phyloP scores from a whole-genome alignment of 306 rosid genomes.

The Cucumis hystrix region DNA sequence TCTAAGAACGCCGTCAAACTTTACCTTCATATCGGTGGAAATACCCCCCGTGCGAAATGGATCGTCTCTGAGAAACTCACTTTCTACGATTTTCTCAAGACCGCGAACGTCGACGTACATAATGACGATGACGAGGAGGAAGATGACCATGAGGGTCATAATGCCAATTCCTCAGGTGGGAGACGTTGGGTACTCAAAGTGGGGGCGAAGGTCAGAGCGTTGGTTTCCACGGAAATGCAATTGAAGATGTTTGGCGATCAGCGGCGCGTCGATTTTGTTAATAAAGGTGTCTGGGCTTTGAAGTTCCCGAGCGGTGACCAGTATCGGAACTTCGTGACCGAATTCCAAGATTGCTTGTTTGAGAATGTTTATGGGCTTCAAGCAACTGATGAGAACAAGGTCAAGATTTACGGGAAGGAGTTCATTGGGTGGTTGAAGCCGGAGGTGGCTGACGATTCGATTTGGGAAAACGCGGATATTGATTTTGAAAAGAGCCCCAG shows the following conservation, averaged over 20 bases:
- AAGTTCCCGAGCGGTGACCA: constrained; percentile 54
- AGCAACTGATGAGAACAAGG: constrained; percentile 66
- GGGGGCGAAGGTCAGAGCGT: constrained; percentile 51
- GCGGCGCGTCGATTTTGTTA: constrained; percentile 72
- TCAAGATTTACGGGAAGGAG: constrained; percentile 74
- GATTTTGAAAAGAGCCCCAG: constrained; percentile 17
- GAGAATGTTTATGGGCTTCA: constrained; percentile 55
- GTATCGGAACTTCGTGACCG: constrained; percentile 52
- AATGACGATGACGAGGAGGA: constrained; percentile 18
- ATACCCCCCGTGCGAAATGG: constrained; percentile 81
- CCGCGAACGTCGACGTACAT: constrained; percentile 14
- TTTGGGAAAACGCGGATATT: constrained; percentile 69
- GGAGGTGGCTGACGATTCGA: constrained; percentile 69
- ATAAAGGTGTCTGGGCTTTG: constrained; percentile 76
- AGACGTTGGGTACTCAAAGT: constrained; percentile 45
- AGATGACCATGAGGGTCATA: constrained; percentile 1
- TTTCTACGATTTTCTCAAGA: constrained; percentile 35
- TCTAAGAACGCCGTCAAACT: constrained; percentile 57
- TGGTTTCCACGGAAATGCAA: constrained; percentile 72
- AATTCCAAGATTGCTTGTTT: constrained; percentile 59
- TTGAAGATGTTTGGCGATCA: constrained; percentile 84
- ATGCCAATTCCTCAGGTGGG: not conserved
- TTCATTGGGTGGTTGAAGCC: constrained; percentile 86
- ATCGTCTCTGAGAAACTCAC: constrained; percentile 52
- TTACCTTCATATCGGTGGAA: constrained; percentile 82